Evolutionary conservation across 257 asterid species (phyloP).

Genomic region (Hygrophila difformis): DNA sequence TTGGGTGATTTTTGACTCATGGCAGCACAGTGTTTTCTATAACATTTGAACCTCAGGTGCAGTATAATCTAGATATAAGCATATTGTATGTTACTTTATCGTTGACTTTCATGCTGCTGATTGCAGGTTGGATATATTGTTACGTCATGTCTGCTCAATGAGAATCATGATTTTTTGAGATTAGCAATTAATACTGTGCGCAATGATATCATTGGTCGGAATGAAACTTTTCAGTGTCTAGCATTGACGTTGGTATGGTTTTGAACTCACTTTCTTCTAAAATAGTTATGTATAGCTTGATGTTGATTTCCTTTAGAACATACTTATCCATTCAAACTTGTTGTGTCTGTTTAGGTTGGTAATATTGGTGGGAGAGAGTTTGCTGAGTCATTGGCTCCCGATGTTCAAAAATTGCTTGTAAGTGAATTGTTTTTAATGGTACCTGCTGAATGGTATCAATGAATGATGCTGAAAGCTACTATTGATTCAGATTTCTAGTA

Average conservation of each 20-base stretch:
- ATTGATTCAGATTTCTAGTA: slow-evolving; percentile 76
- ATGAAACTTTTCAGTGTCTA: slow-evolving; percentile 97
- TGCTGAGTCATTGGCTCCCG: slow-evolving; percentile 98
- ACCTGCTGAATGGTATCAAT: slow-evolving; percentile 11
- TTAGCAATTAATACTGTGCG: slow-evolving; percentile 95
- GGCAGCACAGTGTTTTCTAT: no score
- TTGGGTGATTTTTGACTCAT: no score
- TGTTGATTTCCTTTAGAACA: no score
- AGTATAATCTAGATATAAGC: slow-evolving; percentile 5
- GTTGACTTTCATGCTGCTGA: slow-evolving; percentile 15
- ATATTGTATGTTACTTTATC: slow-evolving; percentile 14
- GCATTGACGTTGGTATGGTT: slow-evolving; percentile 89
- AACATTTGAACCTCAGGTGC: no score
- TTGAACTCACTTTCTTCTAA: slow-evolving; percentile 1
- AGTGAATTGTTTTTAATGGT: slow-evolving; percentile 30
- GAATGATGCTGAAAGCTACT: slow-evolving; percentile 20
- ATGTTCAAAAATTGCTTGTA: slow-evolving; percentile 98
- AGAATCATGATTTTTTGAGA: slow-evolving; percentile 95
- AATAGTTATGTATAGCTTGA: no score
- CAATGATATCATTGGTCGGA: slow-evolving; percentile 96
- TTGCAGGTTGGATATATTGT: slow-evolving; percentile 97
- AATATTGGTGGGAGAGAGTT: slow-evolving; percentile 99
- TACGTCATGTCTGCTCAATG: slow-evolving; percentile 90
- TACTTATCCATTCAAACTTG: slow-evolving; percentile 13
- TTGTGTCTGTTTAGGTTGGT: slow-evolving; percentile 61